Base-by-base conservation (phyloP, 1,139 yeast species). In the Yamadazyma sp. region DNA sequence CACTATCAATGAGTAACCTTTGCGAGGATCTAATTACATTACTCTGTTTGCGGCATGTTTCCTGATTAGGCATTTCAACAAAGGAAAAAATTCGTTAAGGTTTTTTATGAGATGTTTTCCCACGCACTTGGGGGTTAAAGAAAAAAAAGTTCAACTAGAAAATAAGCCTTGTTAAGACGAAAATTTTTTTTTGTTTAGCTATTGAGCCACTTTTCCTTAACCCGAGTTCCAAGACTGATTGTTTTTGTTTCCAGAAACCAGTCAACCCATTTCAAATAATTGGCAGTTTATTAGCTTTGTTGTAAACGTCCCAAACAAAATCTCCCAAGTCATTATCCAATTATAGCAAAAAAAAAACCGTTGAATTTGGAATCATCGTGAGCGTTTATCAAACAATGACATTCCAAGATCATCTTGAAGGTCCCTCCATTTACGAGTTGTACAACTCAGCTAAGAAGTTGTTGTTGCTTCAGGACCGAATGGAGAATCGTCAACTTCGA, bases 381-480 rank as follows among this genome's bases (percentile, higher is more conserved):
- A 27, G 18, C n/a, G 20, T 4, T 14, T 9, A 5, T 4, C 20
- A 28, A 15, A 29, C 29, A 20, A 41, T 41, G 44, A 36, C 41
- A 17, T 33, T 32, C 9, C 41, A 36, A 28, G 53, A 49, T 8
- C 22, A 20, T 37, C 49, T 50, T 31, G 51, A 49, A 31, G 41
- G 42, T 29, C 76, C 77, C 9, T 65, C 75, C 17, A 67, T 72
- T 22, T 61, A 64, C 45, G 76, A 72, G 50, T 63, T 72, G 34
- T 68, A 70, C 46, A 55, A 61, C 54, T 69, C 75, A 17, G 77
- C 76, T 5, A 68, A 66, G 48, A 66, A 65, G 46, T 56, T 72
- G 32, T 54, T 71, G 37, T 53, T 66, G 17, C 59, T 70, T 34
- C 72, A 70, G 47, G 61, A 70, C 17, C 51, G 77, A 39, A 69